Base-by-base conservation (phyloP, 768 basidiomycete species). In the Rhizopogon vinicolor region DNA sequence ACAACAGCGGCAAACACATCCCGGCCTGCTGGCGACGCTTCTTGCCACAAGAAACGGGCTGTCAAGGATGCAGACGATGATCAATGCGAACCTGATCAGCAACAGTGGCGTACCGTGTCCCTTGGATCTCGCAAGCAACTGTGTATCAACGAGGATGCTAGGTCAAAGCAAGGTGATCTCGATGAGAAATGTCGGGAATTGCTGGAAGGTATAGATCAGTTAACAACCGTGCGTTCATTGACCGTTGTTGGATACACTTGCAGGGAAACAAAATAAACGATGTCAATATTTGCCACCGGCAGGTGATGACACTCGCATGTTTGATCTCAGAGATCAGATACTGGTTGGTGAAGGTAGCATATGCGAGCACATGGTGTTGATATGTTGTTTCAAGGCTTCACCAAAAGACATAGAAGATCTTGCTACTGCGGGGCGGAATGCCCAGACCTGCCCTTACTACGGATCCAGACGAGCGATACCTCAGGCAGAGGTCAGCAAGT, bases 381-480 rank as follows among this genome's bases (percentile, higher is more conserved):
- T 37, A 14, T 9, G 14, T 37, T 39, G 55, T 43, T 6, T 42
- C 3, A 31, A 95, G 94, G 91, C 94, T 0, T 78, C 81, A 2
- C 91, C 94, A 0, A 92, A 91, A 66, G 96, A 97, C 60, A 97
- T 99, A 5, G 96, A 98, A 67, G 95, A 98, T 60, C 80, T 98
- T 14, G 90, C 91, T 7, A 68, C 68, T 7, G 73, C 85, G 1
- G 97, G 97, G 2, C 79, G 82, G 51, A 74, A 83, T 48, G 71
- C 81, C 1, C 75, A 85, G 44, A 85, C 83, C 8, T 99, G 96
- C 67, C 92, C 96, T 0, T 99, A 98, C 71, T 99, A 98, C 68
- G 93, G 89, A 3, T 89, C 93, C 7, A 76, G 97, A 42, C 75
- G 81, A 52, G 93, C 94, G 13, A 93, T 98, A 52, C 84, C 87